These are phyloP conservation scores for Chloridella minuta DNA, from an alignment of 352 stramenopile species.

Conservation along the genomic window DNA sequence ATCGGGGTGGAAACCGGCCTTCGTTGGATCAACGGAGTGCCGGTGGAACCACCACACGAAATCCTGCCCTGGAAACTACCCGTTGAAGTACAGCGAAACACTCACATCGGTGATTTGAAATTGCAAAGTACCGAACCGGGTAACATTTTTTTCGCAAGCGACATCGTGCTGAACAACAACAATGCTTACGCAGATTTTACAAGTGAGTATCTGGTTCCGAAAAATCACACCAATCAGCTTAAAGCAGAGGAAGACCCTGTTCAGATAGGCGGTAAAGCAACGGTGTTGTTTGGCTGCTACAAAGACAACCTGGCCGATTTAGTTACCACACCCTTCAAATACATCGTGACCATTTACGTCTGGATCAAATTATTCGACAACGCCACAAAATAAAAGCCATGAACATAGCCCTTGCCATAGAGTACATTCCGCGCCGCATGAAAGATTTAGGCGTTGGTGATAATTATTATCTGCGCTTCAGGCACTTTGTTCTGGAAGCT, in stretches of 20 bases:
- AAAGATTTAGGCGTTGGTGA: not conserved
- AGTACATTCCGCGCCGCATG: not conserved
- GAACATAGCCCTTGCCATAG: not conserved
- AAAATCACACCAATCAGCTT: not conserved
- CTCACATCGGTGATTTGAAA: not conserved
- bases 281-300: not conserved
- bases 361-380: not conserved
- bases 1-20: not conserved
- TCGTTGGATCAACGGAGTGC: not conserved
- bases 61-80: not conserved
- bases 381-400: not conserved
- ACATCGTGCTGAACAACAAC: not conserved
- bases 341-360: not conserved
- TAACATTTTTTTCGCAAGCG: not conserved
- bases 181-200: not conserved
- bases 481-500: not conserved
- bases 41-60: not conserved
- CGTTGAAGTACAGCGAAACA: not conserved
- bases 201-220: not conserved
- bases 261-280: not conserved
- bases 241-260: not conserved
- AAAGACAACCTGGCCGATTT: not conserved
- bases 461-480: not conserved
- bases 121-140: not conserved
- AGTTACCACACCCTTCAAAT: not conserved